Evolutionary conservation across 257 asterid species (phyloP).

Genomic region (Lycium barbarum): DNA sequence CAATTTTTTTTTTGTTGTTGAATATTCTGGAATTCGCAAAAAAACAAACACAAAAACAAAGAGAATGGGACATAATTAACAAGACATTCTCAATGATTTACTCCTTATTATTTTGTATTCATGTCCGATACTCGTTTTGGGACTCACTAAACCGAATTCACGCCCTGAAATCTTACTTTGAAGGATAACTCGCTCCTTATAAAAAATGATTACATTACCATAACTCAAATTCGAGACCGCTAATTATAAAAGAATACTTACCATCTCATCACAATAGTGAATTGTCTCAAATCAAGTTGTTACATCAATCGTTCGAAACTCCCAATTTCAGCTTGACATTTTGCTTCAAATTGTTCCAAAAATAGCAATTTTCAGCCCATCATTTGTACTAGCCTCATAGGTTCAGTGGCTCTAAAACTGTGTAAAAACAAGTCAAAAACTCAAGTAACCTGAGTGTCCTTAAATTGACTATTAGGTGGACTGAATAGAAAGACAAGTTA

Average conservation of each 20-base stretch:
- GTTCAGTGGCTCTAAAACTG: not conserved
- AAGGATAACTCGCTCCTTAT: no score
- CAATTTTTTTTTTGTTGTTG: not conserved
- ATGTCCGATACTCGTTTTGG: no score
- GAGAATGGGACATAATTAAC: no score
- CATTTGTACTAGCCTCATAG: not conserved
- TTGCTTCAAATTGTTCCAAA: conserved; percentile 1
- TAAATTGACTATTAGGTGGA: conserved; percentile 16
- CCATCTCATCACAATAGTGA: no score
- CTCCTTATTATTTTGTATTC: no score
- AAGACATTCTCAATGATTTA: no score
- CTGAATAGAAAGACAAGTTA: not conserved
- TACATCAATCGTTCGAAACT: not conserved
- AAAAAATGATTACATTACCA: no score
- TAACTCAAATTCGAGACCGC: no score
- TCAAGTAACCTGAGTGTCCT: not conserved
- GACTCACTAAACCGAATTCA: no score
- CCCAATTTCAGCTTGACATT: not conserved
- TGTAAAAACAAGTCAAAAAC: not conserved
- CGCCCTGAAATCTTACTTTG: no score
- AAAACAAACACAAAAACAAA: no score
- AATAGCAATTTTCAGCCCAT: not conserved
- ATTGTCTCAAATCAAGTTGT: not conserved
- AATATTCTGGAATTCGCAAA: not conserved
- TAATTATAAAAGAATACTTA: no score